Evolutionary conservation across 305 asterid genomes (phyloP).

Genomic region (Caryopteris hybrid): DNA sequence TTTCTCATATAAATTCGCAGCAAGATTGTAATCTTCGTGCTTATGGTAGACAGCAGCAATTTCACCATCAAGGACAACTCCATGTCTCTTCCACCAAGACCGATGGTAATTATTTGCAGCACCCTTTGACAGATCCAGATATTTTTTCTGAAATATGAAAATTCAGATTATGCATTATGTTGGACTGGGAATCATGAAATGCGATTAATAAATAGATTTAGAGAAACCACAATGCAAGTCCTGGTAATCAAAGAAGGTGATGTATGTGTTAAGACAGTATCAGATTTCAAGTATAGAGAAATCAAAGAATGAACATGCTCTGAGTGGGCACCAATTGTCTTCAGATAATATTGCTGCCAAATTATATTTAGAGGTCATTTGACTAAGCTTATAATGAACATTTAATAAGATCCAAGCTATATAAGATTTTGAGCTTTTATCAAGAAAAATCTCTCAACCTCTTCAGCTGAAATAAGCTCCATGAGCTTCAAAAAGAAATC

Average conservation of each 20-base stretch:
- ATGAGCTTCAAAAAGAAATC: constrained; percentile 4
- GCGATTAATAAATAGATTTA: constrained; percentile 1
- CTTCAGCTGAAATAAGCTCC: constrained; percentile 14
- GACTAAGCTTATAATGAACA: constrained; percentile 1
- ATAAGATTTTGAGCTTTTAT: not conserved
- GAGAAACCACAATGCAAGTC: constrained; percentile 11
- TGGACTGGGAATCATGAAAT: constrained; percentile 7
- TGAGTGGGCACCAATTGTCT: not conserved
- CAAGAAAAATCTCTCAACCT: constrained; percentile 9
- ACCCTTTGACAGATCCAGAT: constrained; percentile 89
- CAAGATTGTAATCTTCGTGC: constrained; percentile 73
- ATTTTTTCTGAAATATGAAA: constrained; percentile 60
- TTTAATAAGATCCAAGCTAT: not conserved
- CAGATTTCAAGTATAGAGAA: not conserved
- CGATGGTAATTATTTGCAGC: constrained; percentile 95
- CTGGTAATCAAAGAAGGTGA: constrained; percentile 7
- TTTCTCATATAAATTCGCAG: constrained; percentile 95
- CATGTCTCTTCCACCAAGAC: constrained; percentile 99
- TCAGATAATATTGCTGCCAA: constrained; percentile 5
- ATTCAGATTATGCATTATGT: constrained; percentile 17
- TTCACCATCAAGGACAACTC: constrained; percentile 99
- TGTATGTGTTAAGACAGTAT: not conserved
- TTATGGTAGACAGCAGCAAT: constrained; percentile 90
- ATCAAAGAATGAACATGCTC: constrained; percentile 10
- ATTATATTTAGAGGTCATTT: not conserved